Base-by-base conservation (phyloP, 1,284 basidiomycete genomes). In the Ustilago loliicola region DNA sequence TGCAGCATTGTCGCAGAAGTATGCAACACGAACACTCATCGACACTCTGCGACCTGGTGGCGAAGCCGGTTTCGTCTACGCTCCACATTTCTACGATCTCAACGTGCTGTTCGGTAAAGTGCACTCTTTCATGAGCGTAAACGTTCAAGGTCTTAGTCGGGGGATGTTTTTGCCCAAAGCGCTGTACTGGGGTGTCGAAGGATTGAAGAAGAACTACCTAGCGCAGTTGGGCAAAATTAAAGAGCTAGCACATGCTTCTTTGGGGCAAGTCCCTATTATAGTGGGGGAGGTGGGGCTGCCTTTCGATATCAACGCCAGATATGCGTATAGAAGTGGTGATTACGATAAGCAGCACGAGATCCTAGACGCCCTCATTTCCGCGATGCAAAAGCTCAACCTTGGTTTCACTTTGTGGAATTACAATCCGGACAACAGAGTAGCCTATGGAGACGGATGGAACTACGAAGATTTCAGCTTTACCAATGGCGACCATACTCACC, bases 381-480 rank as follows among this genome's bases (percentile, higher is more conserved):
- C 78, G 1, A 80, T 87, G 72, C 86, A 87, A 56, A 64, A 69
- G 8, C 72, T 81, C n/a, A 53, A 80, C 17, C 66, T 85, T 17
- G 80, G 81, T 1, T 88, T 83, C 70, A 87, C 86, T 3, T 87
- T 98, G 25, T 98, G 96, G 96, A 95, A 94, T 76, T 98, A 98
- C 87, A 98, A 98, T 83, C 93, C 95, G 0, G 88, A 90, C 61
- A 98, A 98, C 87, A 89, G 90, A 45, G 94, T 96, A 80, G 84
- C 87, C 23, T 84, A 88, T 25, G 97, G 96, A 15, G 96, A 98
- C 85, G 89, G 91, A 72, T 98, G 96, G 96, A 98, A 97, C 84
- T 93, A 92, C 52, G 96, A 98, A 68, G 85, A 86, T 66, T 87
- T 86, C 58, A 78, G 73, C 50, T 71, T 86, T 86, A 94, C 94